These are phyloP conservation scores for Ophiostoma triangulosporum DNA, from an alignment of 2,329 filamentous ascomycete genomes.

Conservation along the genomic window DNA sequence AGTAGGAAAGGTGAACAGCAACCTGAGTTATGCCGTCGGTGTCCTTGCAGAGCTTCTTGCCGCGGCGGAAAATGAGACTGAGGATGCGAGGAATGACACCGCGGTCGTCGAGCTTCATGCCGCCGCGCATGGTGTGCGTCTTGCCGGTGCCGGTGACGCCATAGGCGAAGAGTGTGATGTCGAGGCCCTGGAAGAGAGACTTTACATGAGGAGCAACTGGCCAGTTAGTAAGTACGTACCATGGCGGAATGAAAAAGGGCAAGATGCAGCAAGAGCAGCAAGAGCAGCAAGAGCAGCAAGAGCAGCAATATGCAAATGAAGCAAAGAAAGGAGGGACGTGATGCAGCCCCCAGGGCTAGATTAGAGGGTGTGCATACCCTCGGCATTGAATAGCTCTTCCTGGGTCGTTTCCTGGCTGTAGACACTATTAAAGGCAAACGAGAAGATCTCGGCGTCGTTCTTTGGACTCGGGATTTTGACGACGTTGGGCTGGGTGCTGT, in stretches of 20 bases:
- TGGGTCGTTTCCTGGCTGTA: constrained; percentile 72
- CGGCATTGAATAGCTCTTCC: constrained; percentile 75
- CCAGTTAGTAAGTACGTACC: not conserved
- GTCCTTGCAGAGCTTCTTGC: constrained; percentile 76
- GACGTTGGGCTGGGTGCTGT: constrained; percentile 48
- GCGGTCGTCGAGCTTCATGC: constrained; percentile 70
- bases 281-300: not conserved
- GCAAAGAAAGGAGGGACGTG: not conserved
- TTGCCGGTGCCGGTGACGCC: constrained; percentile 89
- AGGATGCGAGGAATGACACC: constrained; percentile 79
- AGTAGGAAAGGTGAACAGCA: constrained; percentile 71
- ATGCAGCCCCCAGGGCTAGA: not conserved
- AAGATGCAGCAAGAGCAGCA: not conserved
- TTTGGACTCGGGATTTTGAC: constrained; percentile 90
- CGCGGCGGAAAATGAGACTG: constrained; percentile 71
- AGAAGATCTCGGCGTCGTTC: constrained; percentile 81
- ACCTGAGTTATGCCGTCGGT: constrained; percentile 56
- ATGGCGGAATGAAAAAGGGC: not conserved
- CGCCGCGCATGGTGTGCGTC: constrained; percentile 91
- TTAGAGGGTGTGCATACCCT: constrained; percentile 33
- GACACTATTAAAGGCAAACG: constrained; percentile 88
- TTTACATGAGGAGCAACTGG: constrained; percentile 80
- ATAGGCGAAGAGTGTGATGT: constrained; percentile 85
- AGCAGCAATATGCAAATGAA: not conserved
- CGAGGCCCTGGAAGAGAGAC: constrained; percentile 77